Percentiles rank a stretch among this genome's conserved stretches.
Conservation (phyloP, 1,284 basidiomycete species). For the Papiliotrema terrestris region DNA sequence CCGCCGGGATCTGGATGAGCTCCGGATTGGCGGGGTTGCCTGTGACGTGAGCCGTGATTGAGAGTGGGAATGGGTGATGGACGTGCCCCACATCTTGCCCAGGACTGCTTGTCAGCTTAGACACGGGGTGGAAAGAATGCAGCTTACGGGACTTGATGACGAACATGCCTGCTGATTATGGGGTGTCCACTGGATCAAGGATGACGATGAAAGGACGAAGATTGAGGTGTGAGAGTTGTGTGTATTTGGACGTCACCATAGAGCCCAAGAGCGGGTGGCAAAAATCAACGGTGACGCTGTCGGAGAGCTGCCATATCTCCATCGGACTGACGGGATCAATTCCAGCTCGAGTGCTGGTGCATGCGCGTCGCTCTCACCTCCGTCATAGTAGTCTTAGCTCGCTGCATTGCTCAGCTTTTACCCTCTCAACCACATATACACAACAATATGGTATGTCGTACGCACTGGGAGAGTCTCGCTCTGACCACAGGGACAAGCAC, state of each 20-base stretch:
- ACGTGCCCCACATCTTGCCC: conserved; percentile 91
- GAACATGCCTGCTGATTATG: conserved; percentile 55
- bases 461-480: not conserved
- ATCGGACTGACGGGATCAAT: too few species aligned
- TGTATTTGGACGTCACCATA: too few species aligned
- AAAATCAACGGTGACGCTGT: too few species aligned
- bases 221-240: not conserved
- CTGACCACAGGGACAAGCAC: conserved; percentile 65
- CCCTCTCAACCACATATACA: not conserved
- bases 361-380: not conserved
- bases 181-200: not conserved
- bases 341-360: too few species aligned
- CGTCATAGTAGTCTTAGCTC: not conserved
- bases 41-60: conserved; percentile 21
- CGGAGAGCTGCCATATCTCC: too few species aligned
- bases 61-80: conserved; percentile 6
- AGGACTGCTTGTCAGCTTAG: conserved; percentile 58
- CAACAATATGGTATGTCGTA: conserved; percentile 6
- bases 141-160: conserved; percentile 76
- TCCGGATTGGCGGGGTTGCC: conserved; percentile 71
- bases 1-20: conserved; percentile 89
- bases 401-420: not conserved
- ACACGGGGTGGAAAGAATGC: conserved; percentile 5
- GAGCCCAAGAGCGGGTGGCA: too few species aligned
- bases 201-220: not conserved